Evolutionary conservation across 805 yeast genomes (phyloP), one percentile per base, ranked within the genome.

Genomic region (Torulaspora gathmanii): DNA sequence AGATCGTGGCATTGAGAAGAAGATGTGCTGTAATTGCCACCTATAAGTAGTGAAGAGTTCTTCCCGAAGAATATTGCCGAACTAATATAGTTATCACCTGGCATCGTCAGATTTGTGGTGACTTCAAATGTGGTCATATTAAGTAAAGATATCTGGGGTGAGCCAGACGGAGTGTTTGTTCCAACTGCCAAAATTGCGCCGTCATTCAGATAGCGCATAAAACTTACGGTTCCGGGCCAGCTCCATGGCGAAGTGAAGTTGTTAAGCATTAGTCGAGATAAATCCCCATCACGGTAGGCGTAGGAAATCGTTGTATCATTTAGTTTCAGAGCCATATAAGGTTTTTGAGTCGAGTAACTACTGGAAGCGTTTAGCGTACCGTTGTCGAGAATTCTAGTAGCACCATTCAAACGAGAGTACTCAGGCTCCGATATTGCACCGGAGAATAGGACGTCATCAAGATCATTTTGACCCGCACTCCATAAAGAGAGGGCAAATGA

Each of bases 1-100:
- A 90, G 63, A 1, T 78, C 74, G 2, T 70, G 61, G 64, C 96
- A 89, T 20, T 67, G 63, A 26, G 74, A 65, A 4, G 77, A 67
- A 0, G 83, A 82, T 1, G 85, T 81, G 16, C 70, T 60, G 59
- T 86, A 88, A 34, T 75, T 70, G 19, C 97, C 96, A 31, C 85
- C 95, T 10, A 86, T 70, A 22, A 88, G 64, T 15, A 70, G 54
- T 1, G 73, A 67, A 6, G 66, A 43, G 23, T 71, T 68, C 23
- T 63, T 65, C 19, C 68, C 69, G 26, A 73, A 70, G 27, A 68
- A 67, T 13, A 73, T 51, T 41, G 77, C 61, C 1, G 77, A 61
- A 11, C 70, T 69, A 11, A 80, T 71, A 6, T 61, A 56, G n/a
- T 69, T 65, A 4, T 52, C 50, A 3, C 68, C 65, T 9, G 70